These are phyloP conservation scores for Talaromyces trachyspermus DNA, from an alignment of 495 filamentous ascomycete genomes.

Conservation along the genomic window DNA sequence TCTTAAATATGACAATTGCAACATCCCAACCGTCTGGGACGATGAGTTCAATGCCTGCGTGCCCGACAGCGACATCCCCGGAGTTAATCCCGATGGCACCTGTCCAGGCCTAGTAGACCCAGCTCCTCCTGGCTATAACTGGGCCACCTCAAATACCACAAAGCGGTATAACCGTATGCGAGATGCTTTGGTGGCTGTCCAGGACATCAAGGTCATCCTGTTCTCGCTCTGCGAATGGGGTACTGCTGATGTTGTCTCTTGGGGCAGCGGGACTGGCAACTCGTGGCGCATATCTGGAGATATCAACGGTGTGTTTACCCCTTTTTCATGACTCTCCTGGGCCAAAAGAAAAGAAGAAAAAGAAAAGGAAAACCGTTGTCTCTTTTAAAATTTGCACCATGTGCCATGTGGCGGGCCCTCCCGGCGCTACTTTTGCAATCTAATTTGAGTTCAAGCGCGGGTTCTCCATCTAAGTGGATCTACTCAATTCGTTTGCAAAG, in stretches of 20 bases:
- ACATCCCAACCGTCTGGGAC: constrained; percentile 33
- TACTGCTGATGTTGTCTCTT: constrained; percentile 40
- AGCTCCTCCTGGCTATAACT: constrained; percentile 46
- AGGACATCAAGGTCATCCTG: constrained; percentile 46
- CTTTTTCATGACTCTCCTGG: constrained; percentile 5
- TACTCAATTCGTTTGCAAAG: constrained; percentile 9
- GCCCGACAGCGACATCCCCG: constrained; percentile 17
- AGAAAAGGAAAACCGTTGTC: no score
- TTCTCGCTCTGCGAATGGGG: constrained; percentile 66
- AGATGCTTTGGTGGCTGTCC: constrained; percentile 44
- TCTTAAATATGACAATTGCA: constrained; percentile 70
- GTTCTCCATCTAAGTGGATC: neutral
- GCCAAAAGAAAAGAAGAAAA: no score
- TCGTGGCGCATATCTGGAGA: constrained; percentile 52
- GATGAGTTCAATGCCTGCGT: constrained; percentile 35
- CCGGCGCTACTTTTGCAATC: no score
- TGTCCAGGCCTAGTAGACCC: constrained; percentile 26
- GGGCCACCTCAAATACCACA: constrained; percentile 42
- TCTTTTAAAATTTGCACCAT: no score
- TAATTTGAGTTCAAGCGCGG: no score
- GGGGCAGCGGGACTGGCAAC: constrained; percentile 43
- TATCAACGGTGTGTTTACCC: constrained; percentile 35
- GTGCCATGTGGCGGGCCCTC: no score
- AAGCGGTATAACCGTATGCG: constrained; percentile 51
- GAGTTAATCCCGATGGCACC: constrained; percentile 30